These are phyloP conservation scores for Apiotrichum akiyoshidainum DNA, from an alignment of 1,284 basidiomycete genomes.

Conservation along the genomic window DNA sequence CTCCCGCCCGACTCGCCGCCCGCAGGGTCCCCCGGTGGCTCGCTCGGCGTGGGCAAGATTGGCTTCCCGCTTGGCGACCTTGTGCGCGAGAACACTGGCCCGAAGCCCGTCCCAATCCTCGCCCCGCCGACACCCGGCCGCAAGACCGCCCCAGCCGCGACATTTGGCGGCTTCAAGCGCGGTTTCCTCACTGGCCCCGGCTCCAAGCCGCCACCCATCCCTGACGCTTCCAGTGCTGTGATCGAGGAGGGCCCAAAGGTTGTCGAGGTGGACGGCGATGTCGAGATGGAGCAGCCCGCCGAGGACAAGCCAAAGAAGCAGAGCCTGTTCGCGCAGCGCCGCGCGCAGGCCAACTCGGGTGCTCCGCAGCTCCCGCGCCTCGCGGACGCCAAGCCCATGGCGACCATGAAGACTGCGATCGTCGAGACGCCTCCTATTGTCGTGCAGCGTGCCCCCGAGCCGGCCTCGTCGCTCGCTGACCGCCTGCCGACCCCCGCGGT, in stretches of 20 bases:
- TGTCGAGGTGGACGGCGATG: conserved; percentile 7
- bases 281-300: conserved; percentile 6
- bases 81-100: conserved; percentile 14
- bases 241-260: background rate
- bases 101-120: conserved; percentile 35
- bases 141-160: conserved; percentile 4
- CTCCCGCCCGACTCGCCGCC: conserved; percentile 37
- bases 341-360: background rate
- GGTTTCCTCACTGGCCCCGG: conserved; percentile 30
- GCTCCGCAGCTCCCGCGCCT: conserved; percentile 20
- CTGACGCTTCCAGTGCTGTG: background rate
- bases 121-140: conserved; percentile 27
- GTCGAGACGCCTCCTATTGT: conserved; percentile 24
- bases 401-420: conserved; percentile 30
- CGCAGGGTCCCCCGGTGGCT: background rate
- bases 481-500: background rate
- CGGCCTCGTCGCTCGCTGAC: background rate
- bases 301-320: conserved; percentile 27
- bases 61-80: conserved; percentile 24
- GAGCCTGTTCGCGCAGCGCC: conserved; percentile 36
- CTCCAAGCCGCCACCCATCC: conserved; percentile 2
- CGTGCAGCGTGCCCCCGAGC: too few species aligned
- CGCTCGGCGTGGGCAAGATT: conserved; percentile 10
- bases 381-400: conserved; percentile 28
- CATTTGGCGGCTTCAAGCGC: conserved; percentile 40